These are phyloP conservation scores for Naganishia vaughanmartiniae DNA, from an alignment of 768 basidiomycete species.

Conservation along the genomic window DNA sequence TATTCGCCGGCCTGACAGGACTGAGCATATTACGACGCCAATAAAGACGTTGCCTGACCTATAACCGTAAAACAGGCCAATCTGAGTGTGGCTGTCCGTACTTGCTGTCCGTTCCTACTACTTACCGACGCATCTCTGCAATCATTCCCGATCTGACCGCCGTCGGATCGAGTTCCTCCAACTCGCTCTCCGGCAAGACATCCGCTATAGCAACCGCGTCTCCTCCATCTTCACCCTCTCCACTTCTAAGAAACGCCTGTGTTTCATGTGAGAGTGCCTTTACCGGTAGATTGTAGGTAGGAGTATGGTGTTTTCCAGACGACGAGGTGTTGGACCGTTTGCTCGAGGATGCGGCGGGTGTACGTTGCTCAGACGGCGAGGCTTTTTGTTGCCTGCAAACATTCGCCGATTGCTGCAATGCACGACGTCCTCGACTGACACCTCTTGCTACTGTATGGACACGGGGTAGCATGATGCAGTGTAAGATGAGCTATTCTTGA, in stretches of 20 bases:
- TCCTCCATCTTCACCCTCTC: constrained; percentile 17
- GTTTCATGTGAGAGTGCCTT: background rate
- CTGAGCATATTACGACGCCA: constrained; percentile 41
- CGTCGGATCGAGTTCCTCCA: constrained; percentile 6
- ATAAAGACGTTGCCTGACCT: constrained; percentile 25
- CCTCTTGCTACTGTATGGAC: background rate
- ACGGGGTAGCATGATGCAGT: background rate
- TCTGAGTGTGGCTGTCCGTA: background rate
- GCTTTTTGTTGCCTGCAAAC: background rate
- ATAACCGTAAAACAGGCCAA: background rate
- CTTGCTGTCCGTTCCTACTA: no score
- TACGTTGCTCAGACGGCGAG: background rate
- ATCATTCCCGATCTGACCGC: constrained; percentile 8
- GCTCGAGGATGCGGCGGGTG: background rate
- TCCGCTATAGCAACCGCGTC: constrained; percentile 1
- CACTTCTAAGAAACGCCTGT: background rate
- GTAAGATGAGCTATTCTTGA: background rate
- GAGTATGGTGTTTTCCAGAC: background rate
- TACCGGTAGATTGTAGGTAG: background rate
- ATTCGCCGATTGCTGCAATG: background rate
- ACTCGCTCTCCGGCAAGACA: constrained; percentile 24
- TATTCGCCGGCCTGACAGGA: constrained; percentile 36
- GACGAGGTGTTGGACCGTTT: background rate
- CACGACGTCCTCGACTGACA: background rate
- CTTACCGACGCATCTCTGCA: background rate